phyloP scores from a whole-genome alignment of 192 early-diverging fungal species.

The Kappamyces sp. region DNA sequence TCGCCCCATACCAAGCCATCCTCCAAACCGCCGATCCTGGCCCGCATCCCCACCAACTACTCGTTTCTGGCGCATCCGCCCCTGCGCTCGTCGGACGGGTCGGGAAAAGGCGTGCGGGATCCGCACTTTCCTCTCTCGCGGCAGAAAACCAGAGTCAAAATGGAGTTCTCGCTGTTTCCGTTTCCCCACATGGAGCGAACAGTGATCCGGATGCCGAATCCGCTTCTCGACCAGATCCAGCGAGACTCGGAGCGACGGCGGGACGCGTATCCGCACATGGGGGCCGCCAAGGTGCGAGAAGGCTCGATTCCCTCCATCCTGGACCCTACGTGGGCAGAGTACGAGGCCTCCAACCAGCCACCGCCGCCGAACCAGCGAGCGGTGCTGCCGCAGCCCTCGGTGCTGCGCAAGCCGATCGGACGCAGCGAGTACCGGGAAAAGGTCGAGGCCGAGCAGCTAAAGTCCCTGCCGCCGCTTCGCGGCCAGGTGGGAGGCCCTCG shows the following conservation, averaged over 20 bases:
- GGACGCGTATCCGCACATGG: conserved; percentile 10
- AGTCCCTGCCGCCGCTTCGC: not conserved
- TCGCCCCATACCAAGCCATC: no score
- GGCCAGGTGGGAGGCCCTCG: not conserved
- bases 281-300: conserved; percentile 8
- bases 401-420: conserved; percentile 9
- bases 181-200: conserved; percentile 14
- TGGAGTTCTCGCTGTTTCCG: conserved; percentile 6
- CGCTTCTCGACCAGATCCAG: conserved; percentile 1
- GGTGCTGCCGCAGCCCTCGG: conserved; percentile 3
- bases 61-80: no score
- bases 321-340: conserved; percentile 4
- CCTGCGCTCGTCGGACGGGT: no score
- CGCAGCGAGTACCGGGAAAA: conserved; percentile 9
- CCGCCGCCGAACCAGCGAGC: not conserved
- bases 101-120: not conserved
- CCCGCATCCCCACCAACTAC: no score
- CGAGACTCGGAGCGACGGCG: conserved; percentile 6
- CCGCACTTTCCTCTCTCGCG: not conserved
- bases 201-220: conserved; percentile 1
- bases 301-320: conserved; percentile 4
- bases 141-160: conserved; percentile 6
- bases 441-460: not conserved
- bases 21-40: no score
- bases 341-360: not conserved